Evolutionary conservation across 2,329 filamentous ascomycete genomes (phyloP).

Genomic region (Cladophialophora bantiana): DNA sequence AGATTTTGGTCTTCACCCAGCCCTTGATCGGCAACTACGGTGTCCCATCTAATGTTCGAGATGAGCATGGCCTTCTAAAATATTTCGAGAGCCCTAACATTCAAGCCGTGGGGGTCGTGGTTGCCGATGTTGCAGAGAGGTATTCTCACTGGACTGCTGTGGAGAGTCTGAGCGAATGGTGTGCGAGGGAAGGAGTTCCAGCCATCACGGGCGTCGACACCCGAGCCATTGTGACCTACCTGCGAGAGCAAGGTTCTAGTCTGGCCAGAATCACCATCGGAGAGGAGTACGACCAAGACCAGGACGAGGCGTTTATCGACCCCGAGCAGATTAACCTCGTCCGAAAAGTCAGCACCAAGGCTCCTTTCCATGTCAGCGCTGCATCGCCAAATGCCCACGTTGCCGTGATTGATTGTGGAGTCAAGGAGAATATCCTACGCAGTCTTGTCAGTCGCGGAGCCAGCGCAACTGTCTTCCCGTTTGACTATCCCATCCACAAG

Average conservation of each 20-base stretch:
- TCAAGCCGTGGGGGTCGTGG: conserved; percentile 93
- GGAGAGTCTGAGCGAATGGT: conserved; percentile 92
- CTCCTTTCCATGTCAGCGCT: conserved; percentile 92
- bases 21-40: conserved; percentile 98
- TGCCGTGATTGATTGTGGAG: conserved; percentile 95
- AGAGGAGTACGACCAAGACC: conserved; percentile 97
- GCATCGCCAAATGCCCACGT: conserved; percentile 85
- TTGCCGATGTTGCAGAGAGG: conserved; percentile 88
- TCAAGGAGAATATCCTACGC: conserved; percentile 99
- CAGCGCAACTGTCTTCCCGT: conserved; percentile 92
- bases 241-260: conserved; percentile 96
- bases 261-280: conserved; percentile 93
- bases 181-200: conserved; percentile 91
- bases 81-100: conserved; percentile 99
- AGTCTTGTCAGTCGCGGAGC: conserved; percentile 90
- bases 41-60: conserved; percentile 83
- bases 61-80: conserved; percentile 88
- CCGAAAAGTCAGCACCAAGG: conserved; percentile 95
- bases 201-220: conserved; percentile 97
- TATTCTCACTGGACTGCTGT: conserved; percentile 99
- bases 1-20: conserved; percentile 98
- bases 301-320: conserved; percentile 95
- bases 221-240: conserved; percentile 91
- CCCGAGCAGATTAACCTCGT: conserved; percentile 97
- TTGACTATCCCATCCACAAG: conserved; percentile 97